Evolutionary conservation across 306 rosid species (phyloP), one percentile per base, ranked within the genome.

Genomic region (Prunus dulcis): DNA sequence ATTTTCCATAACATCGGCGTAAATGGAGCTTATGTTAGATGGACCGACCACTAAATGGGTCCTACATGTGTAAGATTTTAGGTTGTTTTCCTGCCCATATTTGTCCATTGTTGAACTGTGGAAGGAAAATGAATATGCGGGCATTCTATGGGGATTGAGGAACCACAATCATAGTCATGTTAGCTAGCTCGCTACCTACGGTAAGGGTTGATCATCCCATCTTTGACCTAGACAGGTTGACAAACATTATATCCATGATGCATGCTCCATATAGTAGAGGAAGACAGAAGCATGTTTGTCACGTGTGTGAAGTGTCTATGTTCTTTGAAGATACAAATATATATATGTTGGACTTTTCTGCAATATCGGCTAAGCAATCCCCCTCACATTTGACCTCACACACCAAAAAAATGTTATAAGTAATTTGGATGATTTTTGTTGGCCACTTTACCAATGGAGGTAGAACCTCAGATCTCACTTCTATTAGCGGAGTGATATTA

Each of bases 151-250:
- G 28, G 53, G 23, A 20, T 38, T 22, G 67, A 73, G 57, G 67
- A 73, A 73, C 56, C 15, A 73, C 27, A 3, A 18, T 23, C 56
- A 11, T 73, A 46, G 62, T 61, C 38, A 49, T n/a, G 52, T 43
- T 38, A 45, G 69, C 62, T n/a, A n/a, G 18, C 46, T 71, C 22
- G 1, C 11, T n/a, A 32, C 55, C 60, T 73, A 30, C 2, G 9
- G 22, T 12, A 25, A 61, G 20, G 32, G 69, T 73, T 61, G 69
- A 73, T 61, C 60, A 73, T 73, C 77, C 77, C 57, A 73, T 46
- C 77, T 73, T 73, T 73, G 69, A 73, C 69, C 69, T 25, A 25
- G 32, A 62, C 43, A 60, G 51, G 57, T 47, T 61, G 58, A 25
- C 25, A 20, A 18, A 57, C 2, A 28, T 14, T 63, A 3, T 25